Evolutionary conservation across 2,329 filamentous ascomycete species (phyloP).

Genomic region (Aspergillus phoenicis): DNA sequence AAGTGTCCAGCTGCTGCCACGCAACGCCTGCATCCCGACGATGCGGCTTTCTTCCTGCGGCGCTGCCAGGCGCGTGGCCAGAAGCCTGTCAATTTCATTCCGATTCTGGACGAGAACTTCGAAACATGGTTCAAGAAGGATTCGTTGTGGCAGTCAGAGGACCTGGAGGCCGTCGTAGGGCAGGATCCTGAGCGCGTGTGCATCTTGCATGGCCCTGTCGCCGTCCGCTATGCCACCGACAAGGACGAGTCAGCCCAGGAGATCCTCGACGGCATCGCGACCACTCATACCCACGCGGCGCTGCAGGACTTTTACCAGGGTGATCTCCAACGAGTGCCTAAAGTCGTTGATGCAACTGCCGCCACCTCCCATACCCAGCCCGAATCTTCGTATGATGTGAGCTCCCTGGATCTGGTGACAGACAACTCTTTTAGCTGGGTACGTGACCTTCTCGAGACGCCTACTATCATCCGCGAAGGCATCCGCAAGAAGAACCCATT

Average conservation of each 20-base stretch:
- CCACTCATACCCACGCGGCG: background rate
- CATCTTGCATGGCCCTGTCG: slow-evolving; percentile 9
- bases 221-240: background rate
- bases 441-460: background rate
- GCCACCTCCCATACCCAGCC: background rate
- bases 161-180: slow-evolving; percentile 2
- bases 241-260: slow-evolving; percentile 4
- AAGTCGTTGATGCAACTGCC: background rate
- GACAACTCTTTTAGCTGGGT: background rate
- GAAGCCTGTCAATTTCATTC: slow-evolving; percentile 8
- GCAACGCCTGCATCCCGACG: slow-evolving; percentile 1
- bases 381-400: background rate
- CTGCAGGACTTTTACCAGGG: background rate
- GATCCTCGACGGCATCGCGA: background rate
- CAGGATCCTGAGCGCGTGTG: slow-evolving; percentile 7
- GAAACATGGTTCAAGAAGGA: slow-evolving; percentile 17
- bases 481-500: background rate
- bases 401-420: background rate
- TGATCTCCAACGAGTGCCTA: background rate
- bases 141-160: slow-evolving; percentile 13
- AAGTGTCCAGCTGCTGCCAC: background rate
- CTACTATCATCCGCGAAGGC: background rate
- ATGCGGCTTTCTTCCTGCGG: slow-evolving; percentile 1
- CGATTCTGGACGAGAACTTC: slow-evolving; percentile 4
- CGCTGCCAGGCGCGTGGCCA: background rate